Evolutionary conservation across 345 rosid species (phyloP).

Genomic region (Eucalyptus urophylla): DNA sequence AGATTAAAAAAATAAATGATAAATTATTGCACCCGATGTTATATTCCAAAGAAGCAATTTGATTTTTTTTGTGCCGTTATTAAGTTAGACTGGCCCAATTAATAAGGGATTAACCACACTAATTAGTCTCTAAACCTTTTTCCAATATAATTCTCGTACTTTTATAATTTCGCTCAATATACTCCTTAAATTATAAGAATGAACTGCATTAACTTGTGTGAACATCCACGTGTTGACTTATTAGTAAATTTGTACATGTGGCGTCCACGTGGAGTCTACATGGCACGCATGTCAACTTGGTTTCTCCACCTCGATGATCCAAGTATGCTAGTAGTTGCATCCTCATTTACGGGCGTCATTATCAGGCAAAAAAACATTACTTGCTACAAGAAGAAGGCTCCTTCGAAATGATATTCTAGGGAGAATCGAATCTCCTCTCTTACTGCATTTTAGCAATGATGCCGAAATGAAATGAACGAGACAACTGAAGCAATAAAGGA

Average conservation of each 20-base stretch:
- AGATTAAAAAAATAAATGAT: not conserved
- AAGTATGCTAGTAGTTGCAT: too few species aligned
- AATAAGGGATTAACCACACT: not conserved
- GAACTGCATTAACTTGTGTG: not conserved
- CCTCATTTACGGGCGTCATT: too few species aligned
- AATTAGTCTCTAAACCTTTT: not conserved
- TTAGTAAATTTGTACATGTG: not conserved
- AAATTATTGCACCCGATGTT: not conserved
- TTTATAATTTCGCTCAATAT: not conserved
- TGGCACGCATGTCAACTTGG: not conserved
- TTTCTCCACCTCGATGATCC: not conserved
- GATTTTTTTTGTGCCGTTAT: not conserved
- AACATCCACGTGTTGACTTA: not conserved
- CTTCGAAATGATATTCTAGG: not conserved
- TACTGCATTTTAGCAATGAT: not conserved
- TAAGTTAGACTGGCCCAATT: not conserved
- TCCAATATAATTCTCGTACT: accelerated
- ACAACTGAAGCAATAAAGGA: not conserved
- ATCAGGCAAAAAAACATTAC: too few species aligned
- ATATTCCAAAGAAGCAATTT: not conserved
- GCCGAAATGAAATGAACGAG: not conserved
- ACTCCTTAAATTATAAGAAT: not conserved
- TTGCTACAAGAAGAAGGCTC: not conserved
- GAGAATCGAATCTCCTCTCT: not conserved
- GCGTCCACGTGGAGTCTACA: not conserved